phyloP scores from a whole-genome alignment of 1,284 basidiomycete species.

The Fomitopsis pinicola region DNA sequence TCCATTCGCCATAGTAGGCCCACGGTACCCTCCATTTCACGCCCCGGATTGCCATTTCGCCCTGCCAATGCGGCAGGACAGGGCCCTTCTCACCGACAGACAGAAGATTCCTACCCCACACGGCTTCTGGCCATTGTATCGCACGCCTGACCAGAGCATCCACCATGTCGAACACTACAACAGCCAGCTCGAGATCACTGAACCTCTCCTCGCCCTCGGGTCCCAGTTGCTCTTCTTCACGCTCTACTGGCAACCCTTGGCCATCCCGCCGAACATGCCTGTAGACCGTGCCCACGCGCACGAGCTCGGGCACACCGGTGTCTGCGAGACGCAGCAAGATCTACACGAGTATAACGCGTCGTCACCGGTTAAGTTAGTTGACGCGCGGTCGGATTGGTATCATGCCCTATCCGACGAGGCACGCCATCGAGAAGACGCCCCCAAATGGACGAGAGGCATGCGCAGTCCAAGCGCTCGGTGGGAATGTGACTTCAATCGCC shows the following conservation, averaged over 20 bases:
- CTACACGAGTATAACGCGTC: conserved; percentile 51
- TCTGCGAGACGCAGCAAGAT: conserved; percentile 53
- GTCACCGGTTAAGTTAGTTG: conserved; percentile 27
- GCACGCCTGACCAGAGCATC: conserved; percentile 24
- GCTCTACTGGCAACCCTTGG: conserved; percentile 49
- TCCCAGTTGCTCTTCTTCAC: conserved; percentile 64
- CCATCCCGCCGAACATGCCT: conserved; percentile 42
- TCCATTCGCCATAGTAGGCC: conserved; percentile 45
- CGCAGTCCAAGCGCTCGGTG: conserved; percentile 35
- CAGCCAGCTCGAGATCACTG: conserved; percentile 32
- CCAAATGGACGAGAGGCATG: conserved; percentile 15
- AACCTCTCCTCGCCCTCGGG: conserved; percentile 51
- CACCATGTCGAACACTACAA: conserved; percentile 36
- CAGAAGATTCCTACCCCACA: conserved; percentile 46
- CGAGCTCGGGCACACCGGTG: conserved; percentile 18
- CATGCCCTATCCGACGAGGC: conserved; percentile 21
- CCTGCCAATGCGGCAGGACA: conserved; percentile 39
- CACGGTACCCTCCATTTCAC: conserved; percentile 50
- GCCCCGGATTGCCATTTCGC: conserved; percentile 57
- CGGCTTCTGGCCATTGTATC: conserved; percentile 56
- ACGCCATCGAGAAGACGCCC: conserved; percentile 20
- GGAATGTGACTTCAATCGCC: conserved; percentile 59
- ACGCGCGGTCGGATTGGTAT: conserved; percentile 35
- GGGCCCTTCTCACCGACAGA: conserved; percentile 15
- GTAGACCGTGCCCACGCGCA: conserved; percentile 39